Percentiles rank a stretch among this genome's conserved stretches.
Evolutionary conservation across 192 early-diverging fungal genomes (phyloP).

Genomic region (Coemansia sp.): DNA sequence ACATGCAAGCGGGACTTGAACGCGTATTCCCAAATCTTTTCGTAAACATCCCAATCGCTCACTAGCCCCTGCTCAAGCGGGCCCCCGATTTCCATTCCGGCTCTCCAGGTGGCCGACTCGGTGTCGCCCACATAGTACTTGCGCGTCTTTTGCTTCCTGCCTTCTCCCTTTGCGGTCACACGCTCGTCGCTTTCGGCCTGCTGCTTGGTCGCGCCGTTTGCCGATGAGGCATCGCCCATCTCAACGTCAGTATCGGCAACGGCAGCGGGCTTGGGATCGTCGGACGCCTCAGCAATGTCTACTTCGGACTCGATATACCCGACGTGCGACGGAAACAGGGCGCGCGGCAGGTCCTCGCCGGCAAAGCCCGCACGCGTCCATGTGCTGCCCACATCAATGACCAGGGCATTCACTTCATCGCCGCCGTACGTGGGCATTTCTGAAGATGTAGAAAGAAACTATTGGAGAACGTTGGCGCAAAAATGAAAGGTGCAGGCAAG

Average conservation of each 20-base stretch:
- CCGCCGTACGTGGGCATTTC: slow-evolving; percentile 53
- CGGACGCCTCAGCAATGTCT: slow-evolving; percentile 11
- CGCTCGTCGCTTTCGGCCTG: neutral
- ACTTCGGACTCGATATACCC: slow-evolving; percentile 58
- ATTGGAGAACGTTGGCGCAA: neutral
- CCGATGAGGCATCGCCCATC: slow-evolving; percentile 11
- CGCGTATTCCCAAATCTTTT: slow-evolving; percentile 86
- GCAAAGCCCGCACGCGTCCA: slow-evolving; percentile 90
- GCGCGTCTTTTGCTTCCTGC: slow-evolving; percentile 20
- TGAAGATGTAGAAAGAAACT: neutral
- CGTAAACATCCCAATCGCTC: slow-evolving; percentile 89
- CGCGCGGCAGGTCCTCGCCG: slow-evolving; percentile 93
- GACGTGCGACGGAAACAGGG: slow-evolving; percentile 75
- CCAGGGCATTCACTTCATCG: slow-evolving; percentile 92
- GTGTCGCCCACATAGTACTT: slow-evolving; percentile 70
- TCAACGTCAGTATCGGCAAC: slow-evolving; percentile 17
- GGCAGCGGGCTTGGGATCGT: slow-evolving; percentile 18
- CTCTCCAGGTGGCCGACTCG: slow-evolving; percentile 65
- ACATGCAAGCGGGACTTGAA: slow-evolving; percentile 68
- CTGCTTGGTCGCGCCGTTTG: neutral
- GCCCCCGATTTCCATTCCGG: slow-evolving; percentile 75
- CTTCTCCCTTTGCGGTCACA: neutral
- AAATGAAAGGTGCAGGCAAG: neutral
- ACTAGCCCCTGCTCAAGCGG: slow-evolving; percentile 90
- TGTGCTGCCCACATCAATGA: slow-evolving; percentile 86